Percentiles rank a stretch among this genome's conserved stretches.
These are phyloP conservation scores for Fragaria nilgerrensis DNA, from an alignment of 306 rosid genomes.

Conservation along the genomic window DNA sequence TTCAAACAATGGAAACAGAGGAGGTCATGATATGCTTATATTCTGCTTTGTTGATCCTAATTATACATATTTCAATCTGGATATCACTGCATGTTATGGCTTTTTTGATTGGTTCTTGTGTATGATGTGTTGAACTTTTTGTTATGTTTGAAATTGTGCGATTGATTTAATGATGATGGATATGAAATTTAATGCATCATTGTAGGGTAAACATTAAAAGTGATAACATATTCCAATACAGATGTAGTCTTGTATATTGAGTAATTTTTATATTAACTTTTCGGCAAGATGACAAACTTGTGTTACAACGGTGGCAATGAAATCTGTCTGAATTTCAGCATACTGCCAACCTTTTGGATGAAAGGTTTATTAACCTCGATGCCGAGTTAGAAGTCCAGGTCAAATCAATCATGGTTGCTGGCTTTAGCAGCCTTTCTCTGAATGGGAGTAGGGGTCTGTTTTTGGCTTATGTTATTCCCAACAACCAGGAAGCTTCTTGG, in stretches of 20 bases:
- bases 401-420: background rate
- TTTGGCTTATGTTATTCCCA: background rate
- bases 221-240: background rate
- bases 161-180: background rate
- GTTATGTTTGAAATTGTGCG: constrained; percentile 5
- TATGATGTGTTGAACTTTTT: background rate
- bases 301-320: background rate
- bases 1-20: constrained; percentile 11
- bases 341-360: background rate
- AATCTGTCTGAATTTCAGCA: background rate
- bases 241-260: background rate
- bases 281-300: background rate
- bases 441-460: background rate
- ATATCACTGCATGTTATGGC: background rate
- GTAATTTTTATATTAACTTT: background rate
- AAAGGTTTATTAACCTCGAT: background rate
- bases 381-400: background rate
- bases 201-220: background rate
- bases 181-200: background rate
- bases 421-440: background rate
- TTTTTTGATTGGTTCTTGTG: constrained; percentile 3
- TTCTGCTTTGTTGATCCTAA: constrained; percentile 2
- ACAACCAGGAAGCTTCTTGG: background rate
- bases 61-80: background rate
- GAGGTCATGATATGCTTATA: constrained; percentile 6